Conservation (phyloP, 106 monocot genomes). For the Dendrobium chrysotoxum region DNA sequence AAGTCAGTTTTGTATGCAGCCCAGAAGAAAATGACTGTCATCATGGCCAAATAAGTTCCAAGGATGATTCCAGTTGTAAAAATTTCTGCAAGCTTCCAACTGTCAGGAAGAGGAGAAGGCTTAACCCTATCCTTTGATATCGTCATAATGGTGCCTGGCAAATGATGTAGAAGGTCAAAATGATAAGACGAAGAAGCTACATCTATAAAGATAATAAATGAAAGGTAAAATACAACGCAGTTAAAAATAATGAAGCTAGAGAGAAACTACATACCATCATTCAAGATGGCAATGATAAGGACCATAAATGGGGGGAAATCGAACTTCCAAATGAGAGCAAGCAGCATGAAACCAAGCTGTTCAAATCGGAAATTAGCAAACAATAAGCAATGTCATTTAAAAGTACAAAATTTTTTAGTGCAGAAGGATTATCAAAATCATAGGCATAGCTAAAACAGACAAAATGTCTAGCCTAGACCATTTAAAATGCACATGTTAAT, state of each 20-base stretch:
- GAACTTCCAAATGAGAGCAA: slow-evolving; percentile 82
- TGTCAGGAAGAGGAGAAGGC: slow-evolving; percentile 87
- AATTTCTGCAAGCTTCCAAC: slow-evolving; percentile 90
- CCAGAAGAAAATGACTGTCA: slow-evolving; percentile 99
- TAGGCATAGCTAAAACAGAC: background rate
- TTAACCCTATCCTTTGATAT: slow-evolving; percentile 96
- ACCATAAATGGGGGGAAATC: slow-evolving; percentile 98
- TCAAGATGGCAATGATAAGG: slow-evolving; percentile 90
- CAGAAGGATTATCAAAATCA: background rate
- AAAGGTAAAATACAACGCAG: background rate
- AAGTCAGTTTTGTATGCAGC: slow-evolving; percentile 83
- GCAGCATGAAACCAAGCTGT: slow-evolving; percentile 90
- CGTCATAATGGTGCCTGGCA: slow-evolving; percentile 86
- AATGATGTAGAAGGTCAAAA: background rate
- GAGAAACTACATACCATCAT: slow-evolving; percentile 52
- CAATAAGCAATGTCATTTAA: background rate
- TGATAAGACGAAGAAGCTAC: background rate
- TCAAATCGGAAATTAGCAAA: background rate
- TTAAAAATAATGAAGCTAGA: background rate
- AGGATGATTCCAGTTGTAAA: slow-evolving; percentile 85
- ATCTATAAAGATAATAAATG: background rate
- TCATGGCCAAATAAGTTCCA: slow-evolving; percentile 80
- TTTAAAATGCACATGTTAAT: background rate
- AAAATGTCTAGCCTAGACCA: background rate
- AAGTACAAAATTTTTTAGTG: background rate